Percentiles rank a stretch among this genome's conserved stretches.
Evolutionary conservation across 2,329 filamentous ascomycete species (phyloP).

Genomic region (Xylariaceae sp.): DNA sequence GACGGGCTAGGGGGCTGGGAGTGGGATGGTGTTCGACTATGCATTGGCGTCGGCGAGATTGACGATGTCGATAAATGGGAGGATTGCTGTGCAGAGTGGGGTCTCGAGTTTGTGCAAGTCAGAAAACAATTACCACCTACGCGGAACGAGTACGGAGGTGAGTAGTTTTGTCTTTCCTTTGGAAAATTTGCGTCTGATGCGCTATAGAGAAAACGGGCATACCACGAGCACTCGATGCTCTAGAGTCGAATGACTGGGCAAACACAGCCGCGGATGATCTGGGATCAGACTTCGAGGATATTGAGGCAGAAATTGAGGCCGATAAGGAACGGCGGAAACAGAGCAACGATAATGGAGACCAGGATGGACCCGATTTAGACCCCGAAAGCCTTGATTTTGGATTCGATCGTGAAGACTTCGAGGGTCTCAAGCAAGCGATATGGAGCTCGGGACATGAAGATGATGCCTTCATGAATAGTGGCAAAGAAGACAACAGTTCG

Average conservation of each 20-base stretch:
- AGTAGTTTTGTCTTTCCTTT: conserved; percentile 18
- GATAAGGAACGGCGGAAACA: conserved; percentile 23
- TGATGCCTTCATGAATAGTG: neutral
- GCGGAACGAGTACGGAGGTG: conserved; percentile 58
- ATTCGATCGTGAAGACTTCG: conserved; percentile 50
- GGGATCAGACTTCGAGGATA: conserved; percentile 32
- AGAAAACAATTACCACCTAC: conserved; percentile 35
- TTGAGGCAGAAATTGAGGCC: conserved; percentile 28
- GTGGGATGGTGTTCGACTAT: conserved; percentile 63
- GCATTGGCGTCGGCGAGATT: conserved; percentile 49
- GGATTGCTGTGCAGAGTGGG: conserved; percentile 51
- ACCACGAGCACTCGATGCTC: conserved; percentile 54
- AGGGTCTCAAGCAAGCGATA: conserved; percentile 49
- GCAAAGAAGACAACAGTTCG: conserved; percentile 21
- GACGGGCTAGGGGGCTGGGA: conserved; percentile 56
- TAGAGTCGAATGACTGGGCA: conserved; percentile 65
- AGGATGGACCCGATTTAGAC: conserved; percentile 32
- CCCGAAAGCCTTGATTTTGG: conserved; percentile 49
- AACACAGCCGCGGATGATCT: conserved; percentile 30
- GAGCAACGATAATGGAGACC: conserved; percentile 24
- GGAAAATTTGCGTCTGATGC: neutral
- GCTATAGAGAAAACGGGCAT: conserved; percentile 54
- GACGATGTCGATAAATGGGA: conserved; percentile 57
- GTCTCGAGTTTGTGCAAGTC: conserved; percentile 61
- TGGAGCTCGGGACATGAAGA: conserved; percentile 36